Evolutionary conservation across 768 basidiomycete species (phyloP), one percentile per base, ranked within the genome.

Genomic region (Termitomyces sp.): DNA sequence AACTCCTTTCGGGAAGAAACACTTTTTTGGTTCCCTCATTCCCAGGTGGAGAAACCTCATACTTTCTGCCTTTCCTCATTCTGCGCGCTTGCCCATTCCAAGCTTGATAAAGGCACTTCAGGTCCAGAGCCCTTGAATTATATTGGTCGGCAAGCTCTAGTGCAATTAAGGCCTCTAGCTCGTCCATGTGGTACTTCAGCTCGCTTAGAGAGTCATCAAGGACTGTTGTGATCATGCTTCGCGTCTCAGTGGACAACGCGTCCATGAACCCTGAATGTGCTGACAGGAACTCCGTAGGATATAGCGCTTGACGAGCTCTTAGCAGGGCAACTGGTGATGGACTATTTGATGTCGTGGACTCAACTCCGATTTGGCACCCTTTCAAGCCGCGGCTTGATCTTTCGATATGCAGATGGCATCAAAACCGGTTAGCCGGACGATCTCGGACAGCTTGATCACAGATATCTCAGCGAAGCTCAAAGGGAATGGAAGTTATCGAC

Each of bases 351-450:
- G 62, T 59, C 10, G 52, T 55, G 57, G 64, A 36, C n/a, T n/a
- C n/a, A 18, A 58, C 61, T 50, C 65, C 70, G 68, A 72, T 56
- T 64, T 71, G 62, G 63, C 61, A 65, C 67, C 68, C 74, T 29
- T 52, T 57, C 65, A 65, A 60, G 63, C 66, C 65, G 54, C 73
- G 34, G 75, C 67, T 56, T 80, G 79, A 48, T 64, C 63, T 57
- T 74, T 69, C n/a, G 66, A 69, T 53, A 81, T 68, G 46, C 76
- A 74, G 26, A 76, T 71, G 26, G 74, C 79, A 63, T 76, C 74
- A 57, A 80, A 71, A 8, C 74, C 74, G n/a, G 67, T 63, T 1
- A 82, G 59, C 13, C 69, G 67, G 31, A 72, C 71, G 61, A 82
- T 63, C 58, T 80, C 80, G 47, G 69, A 51, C 66, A 77, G 65